Evolutionary conservation across 1,139 yeast genomes (phyloP), one percentile per base, ranked within the genome.

Genomic region (Scheffersomyces titani): DNA sequence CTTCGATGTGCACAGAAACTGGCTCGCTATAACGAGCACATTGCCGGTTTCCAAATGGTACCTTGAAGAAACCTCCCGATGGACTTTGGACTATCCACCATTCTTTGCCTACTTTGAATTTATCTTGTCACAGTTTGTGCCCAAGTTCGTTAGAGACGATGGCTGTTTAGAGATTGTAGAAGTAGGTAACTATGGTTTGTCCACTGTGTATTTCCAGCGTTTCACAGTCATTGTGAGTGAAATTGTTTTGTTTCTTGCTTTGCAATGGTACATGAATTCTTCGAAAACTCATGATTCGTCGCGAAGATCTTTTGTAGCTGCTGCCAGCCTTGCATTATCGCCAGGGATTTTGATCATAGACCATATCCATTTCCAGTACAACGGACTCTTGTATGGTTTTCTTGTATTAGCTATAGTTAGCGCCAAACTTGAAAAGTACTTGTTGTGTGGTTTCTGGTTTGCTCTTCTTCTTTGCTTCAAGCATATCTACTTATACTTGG

Each of bases 51-150:
- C 75, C 13, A 71, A 89, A 57, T 94, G 99, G 99, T 94, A 94
- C 69, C 71, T 80, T 51, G 97, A 94, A 65, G 74, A 80, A 24
- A 92, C 97, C 0, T 89, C 91, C 48, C 94, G 90, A 69, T 94
- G 99, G 98, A 94, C 99, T 0, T 76, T 96, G 53, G 99, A 94
- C 72, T 94, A 94, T 72, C 99, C 99, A 5, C 99, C 99, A 0
- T 91, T 92, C 68, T 94, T 94, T 71, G 99, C 99, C 0, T 92
- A 92, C 70, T 93, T 94, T 65, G 99, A 94, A 70, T 92, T 93
- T 89, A 49, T 80, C 1, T 70, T 94, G 55, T 82, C 97, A 0
- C 87, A 81, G 54, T 80, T 90, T 57, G 93, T 90, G 1, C 97
- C 98, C 0, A 58, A 66, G 1, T 52, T 72, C 1, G 96, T 90